Conservation (phyloP, 768 basidiomycete species). For the Mycena rebaudengoi region DNA sequence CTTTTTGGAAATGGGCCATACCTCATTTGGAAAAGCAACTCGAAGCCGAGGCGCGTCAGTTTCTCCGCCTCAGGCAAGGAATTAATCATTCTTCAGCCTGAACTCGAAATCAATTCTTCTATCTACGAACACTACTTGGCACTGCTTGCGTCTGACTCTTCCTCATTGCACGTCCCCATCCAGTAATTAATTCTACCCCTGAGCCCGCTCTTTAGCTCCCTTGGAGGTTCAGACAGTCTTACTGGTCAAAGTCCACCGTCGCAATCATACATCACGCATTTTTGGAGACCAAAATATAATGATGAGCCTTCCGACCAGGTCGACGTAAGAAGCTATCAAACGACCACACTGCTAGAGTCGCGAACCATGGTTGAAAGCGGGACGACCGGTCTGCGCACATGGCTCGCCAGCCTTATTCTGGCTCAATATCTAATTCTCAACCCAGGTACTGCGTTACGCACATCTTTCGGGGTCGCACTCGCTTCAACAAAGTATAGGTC, state of each 20-base stretch:
- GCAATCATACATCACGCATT: slow-evolving; percentile 72
- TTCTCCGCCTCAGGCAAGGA: slow-evolving; percentile 9
- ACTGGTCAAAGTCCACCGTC: slow-evolving; percentile 46
- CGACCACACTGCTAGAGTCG: slow-evolving; percentile 74
- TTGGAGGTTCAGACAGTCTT: slow-evolving; percentile 24
- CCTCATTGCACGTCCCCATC: slow-evolving; percentile 19
- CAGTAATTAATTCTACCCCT: not conserved
- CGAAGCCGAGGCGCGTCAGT: slow-evolving; percentile 53
- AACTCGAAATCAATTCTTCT: slow-evolving; percentile 68
- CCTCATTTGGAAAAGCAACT: slow-evolving; percentile 57
- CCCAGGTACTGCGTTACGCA: slow-evolving; percentile 62
- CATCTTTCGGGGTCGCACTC: not conserved
- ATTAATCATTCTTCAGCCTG: slow-evolving; percentile 40
- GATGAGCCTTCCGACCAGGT: slow-evolving; percentile 10
- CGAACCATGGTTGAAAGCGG: slow-evolving; percentile 77
- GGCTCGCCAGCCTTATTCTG: slow-evolving; percentile 76
- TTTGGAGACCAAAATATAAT: slow-evolving; percentile 57
- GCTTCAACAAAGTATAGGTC: slow-evolving; percentile 40
- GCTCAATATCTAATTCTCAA: slow-evolving; percentile 67
- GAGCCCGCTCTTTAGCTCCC: slow-evolving; percentile 20
- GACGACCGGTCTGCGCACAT: slow-evolving; percentile 83
- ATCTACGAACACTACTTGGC: slow-evolving; percentile 72
- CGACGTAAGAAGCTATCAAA: slow-evolving; percentile 43
- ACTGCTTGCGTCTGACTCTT: slow-evolving; percentile 51
- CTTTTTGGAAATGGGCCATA: slow-evolving; percentile 82